These are phyloP conservation scores for Macrocystidia cucumis DNA, from an alignment of 1,284 basidiomycete species.

Conservation along the genomic window DNA sequence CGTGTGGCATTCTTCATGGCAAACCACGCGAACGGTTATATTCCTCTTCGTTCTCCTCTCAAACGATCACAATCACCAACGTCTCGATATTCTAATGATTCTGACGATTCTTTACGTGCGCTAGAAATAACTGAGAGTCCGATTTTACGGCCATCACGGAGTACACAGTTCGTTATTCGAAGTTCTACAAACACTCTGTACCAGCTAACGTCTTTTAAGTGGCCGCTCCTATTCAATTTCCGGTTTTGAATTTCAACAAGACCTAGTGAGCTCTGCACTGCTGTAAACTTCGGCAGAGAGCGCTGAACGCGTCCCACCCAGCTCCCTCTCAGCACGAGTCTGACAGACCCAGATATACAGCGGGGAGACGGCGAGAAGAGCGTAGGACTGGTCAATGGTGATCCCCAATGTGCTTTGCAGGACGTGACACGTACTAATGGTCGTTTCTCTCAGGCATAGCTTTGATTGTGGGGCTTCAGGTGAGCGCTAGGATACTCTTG, in stretches of 20 bases:
- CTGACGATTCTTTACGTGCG: constrained; percentile 67
- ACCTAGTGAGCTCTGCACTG: constrained; percentile 35
- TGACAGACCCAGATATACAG: constrained; percentile 54
- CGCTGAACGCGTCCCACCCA: constrained; percentile 8
- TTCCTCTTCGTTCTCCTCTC: constrained; percentile 31
- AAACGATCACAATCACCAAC: constrained; percentile 30
- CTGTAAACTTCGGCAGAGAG: background rate
- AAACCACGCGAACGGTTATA: no score
- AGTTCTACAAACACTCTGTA: background rate
- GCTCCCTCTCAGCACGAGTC: constrained; percentile 68
- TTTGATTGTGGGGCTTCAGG: constrained; percentile 76
- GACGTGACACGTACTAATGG: constrained; percentile 6
- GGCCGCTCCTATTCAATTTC: constrained; percentile 63
- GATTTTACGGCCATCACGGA: constrained; percentile 19
- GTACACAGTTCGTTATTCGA: constrained; percentile 18
- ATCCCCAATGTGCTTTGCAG: constrained; percentile 15
- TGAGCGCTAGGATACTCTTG: constrained; percentile 18
- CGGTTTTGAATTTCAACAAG: constrained; percentile 72
- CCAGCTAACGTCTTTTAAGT: constrained; percentile 16
- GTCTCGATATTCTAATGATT: constrained; percentile 51
- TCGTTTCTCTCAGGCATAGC: constrained; percentile 61
- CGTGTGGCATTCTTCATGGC: no score
- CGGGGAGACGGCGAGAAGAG: constrained; percentile 55
- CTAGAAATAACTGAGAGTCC: constrained; percentile 66
- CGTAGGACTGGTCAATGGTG: constrained; percentile 74